Percentiles rank a stretch among this genome's conserved stretches.
Evolutionary conservation across 2,329 filamentous ascomycete species (phyloP).

Genomic region (Penicillium sp.): DNA sequence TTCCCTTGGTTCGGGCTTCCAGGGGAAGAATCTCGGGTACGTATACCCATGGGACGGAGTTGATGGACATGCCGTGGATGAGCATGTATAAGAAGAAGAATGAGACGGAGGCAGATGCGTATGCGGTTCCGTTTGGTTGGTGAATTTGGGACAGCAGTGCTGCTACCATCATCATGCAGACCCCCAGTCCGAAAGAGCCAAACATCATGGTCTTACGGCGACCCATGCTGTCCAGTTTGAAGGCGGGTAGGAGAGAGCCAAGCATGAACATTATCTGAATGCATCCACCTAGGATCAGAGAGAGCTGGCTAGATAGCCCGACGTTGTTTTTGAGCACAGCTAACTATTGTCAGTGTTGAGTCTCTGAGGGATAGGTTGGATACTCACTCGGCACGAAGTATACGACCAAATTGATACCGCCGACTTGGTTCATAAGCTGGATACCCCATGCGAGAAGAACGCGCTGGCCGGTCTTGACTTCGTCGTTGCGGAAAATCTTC

Average conservation of each 20-base stretch:
- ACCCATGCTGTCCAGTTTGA: constrained; percentile 48
- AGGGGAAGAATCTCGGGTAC: constrained; percentile 55
- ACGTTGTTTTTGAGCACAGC: constrained; percentile 22
- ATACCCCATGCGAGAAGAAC: constrained; percentile 49
- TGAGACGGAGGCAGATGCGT: constrained; percentile 49
- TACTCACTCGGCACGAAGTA: constrained; percentile 28
- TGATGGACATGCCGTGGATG: constrained; percentile 47
- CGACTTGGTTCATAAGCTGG: constrained; percentile 50
- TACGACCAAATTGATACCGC: constrained; percentile 48
- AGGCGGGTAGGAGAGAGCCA: constrained; percentile 48
- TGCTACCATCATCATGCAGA: constrained; percentile 41
- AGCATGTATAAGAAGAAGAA: constrained; percentile 53
- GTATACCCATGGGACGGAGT: constrained; percentile 54
- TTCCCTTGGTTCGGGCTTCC: constrained; percentile 53
- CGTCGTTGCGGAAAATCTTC: constrained; percentile 44
- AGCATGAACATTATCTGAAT: constrained; percentile 32
- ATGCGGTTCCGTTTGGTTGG: constrained; percentile 35
- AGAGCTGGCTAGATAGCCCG: constrained; percentile 24
- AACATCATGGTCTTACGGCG: constrained; percentile 39
- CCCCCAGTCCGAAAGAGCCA: constrained; percentile 33
- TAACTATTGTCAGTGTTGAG: neutral
- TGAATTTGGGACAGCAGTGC: constrained; percentile 12
- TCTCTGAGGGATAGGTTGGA: neutral
- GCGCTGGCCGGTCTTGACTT: constrained; percentile 43
- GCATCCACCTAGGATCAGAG: constrained; percentile 28